Evolutionary conservation across 768 basidiomycete genomes (phyloP), one percentile per base, ranked within the genome.

Genomic region (Phaffia tasmanica): DNA sequence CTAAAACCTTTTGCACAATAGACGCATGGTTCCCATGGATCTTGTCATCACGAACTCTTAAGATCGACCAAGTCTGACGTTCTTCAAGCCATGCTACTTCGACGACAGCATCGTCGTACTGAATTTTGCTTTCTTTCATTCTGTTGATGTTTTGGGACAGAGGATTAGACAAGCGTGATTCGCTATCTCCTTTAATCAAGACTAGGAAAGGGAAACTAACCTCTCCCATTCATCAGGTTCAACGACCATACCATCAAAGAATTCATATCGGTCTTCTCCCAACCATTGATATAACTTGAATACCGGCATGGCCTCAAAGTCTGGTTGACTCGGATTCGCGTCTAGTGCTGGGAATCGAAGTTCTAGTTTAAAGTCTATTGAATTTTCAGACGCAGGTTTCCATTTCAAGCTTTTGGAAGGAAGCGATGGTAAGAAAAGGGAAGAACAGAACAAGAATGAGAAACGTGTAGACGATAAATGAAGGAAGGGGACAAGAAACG

Each of bases 381-480:
- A 93, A 75, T 99, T 99, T 74, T 98, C 94, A 1, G 87, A 88
- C 0, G 95, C 92, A 1, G 93, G 92, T 76, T 99, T 99, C 95
- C 95, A 99, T 77, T 99, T 99, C 73, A 99, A 76, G 70, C 94
- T 98, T 1, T 9, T 30, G 3, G 25, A 47, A 53, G 0, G 23
- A 35, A 48, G 0, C 16, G 15, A 42, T 1, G 47, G 15, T 48
- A 42, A 49, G 19, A 65, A 60, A 42, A 48, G 42, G 46, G 32
- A n/a, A 53, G 57, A 14, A 50, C 8, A 48, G 27, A 23, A 25
- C 16, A n/a, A 9, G 48, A 11, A 53, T 29, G 51, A 50, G 32
- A 16, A 23, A 35, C 2, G 19, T 8, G 47, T 8, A 9, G 42
- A 30, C 3, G 29, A 30, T 23, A 21, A 49, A 46, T 4, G 68